These are phyloP conservation scores for Fusarium foetens DNA, from an alignment of 2,329 filamentous ascomycete genomes.

Conservation along the genomic window DNA sequence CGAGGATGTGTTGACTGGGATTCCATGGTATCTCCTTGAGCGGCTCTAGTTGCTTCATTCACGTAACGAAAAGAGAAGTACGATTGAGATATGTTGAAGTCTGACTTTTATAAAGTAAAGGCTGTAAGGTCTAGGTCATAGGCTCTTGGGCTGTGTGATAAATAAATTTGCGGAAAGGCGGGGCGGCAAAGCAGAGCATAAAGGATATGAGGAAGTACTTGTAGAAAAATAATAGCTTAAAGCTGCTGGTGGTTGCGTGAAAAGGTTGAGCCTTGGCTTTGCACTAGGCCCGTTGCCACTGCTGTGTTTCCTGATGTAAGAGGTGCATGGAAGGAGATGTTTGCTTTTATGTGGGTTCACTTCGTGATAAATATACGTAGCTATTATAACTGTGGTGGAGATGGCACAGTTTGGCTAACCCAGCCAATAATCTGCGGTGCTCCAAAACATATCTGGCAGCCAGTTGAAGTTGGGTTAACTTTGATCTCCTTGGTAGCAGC, in stretches of 20 bases:
- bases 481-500: background rate
- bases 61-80: background rate
- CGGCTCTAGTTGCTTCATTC: background rate
- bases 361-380: too few species aligned
- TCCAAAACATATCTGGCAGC: background rate
- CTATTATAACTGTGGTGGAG: background rate
- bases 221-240: background rate
- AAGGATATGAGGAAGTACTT: background rate
- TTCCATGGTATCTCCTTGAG: background rate
- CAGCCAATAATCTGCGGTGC: background rate
- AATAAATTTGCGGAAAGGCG: background rate
- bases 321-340: too few species aligned
- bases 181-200: rapidly evolving
- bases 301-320: too few species aligned
- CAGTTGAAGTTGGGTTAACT: background rate
- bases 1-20: background rate
- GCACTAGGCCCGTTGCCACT: background rate
- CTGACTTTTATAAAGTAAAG: too few species aligned
- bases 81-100: background rate
- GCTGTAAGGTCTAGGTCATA: background rate
- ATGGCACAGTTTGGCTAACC: background rate
- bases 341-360: too few species aligned
- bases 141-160: background rate
- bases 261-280: background rate
- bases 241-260: background rate